phyloP scores from a whole-genome alignment of 2,329 filamentous ascomycete species.

The Fusarium veterinarium region DNA sequence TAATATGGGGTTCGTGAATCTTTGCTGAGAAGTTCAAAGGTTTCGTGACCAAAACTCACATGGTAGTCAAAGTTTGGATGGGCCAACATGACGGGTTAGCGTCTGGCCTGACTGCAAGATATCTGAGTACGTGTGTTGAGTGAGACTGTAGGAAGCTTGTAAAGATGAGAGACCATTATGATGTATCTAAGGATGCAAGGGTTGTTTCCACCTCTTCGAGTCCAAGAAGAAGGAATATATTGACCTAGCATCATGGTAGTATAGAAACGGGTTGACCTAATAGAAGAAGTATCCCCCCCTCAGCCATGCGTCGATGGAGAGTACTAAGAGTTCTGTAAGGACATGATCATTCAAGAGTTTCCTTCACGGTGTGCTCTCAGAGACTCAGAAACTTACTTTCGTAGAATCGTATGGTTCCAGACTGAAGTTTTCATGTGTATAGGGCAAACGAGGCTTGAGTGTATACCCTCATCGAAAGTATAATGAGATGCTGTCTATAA shows the following conservation, averaged over 20 bases:
- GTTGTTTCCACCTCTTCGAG: not conserved
- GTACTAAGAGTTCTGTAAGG: too few species aligned
- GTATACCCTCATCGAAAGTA: not conserved
- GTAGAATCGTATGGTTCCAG: not conserved
- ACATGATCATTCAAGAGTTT: not conserved
- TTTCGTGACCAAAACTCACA: rapidly evolving
- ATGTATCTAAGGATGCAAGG: not conserved
- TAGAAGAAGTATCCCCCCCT: not conserved
- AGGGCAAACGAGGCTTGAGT: not conserved
- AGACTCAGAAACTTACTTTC: not conserved
- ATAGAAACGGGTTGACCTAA: not conserved
- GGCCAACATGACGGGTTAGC: not conserved
- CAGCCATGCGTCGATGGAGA: not conserved
- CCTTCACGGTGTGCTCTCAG: not conserved
- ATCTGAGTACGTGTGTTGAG: not conserved
- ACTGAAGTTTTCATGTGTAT: not conserved
- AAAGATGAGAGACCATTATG: not conserved
- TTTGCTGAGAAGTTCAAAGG: too few species aligned
- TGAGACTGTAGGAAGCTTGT: not conserved
- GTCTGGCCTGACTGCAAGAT: not conserved
- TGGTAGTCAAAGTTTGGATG: not conserved
- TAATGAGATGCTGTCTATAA: not conserved
- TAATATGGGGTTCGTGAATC: not conserved
- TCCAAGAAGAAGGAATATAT: not conserved
- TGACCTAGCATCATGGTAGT: not conserved